Evolutionary conservation across 164 flowering plant species (phyloP).

Genomic region (Paratinospora sagittata): DNA sequence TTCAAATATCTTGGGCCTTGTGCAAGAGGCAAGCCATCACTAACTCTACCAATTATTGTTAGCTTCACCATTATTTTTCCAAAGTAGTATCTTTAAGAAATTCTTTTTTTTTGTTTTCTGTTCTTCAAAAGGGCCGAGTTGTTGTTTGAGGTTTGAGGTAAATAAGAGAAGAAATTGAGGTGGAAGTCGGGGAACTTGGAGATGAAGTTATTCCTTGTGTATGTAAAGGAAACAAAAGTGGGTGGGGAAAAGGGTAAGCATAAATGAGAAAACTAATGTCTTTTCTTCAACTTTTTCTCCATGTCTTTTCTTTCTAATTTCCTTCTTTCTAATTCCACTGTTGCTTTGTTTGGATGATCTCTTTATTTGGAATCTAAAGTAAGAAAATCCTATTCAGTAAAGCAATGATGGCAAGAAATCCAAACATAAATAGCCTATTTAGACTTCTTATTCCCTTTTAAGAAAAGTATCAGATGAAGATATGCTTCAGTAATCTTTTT

Average conservation of each 20-base stretch:
- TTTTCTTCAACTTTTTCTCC: no score
- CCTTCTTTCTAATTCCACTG: no score
- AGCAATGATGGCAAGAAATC: no score
- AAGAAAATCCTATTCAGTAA: no score
- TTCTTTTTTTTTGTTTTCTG: no score
- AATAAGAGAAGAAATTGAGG: neutral
- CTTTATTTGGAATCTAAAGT: no score
- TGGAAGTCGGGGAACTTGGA: neutral
- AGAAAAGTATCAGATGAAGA: no score
- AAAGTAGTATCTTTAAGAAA: neutral
- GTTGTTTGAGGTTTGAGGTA: neutral
- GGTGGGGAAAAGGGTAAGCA: neutral
- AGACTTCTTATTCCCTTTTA: no score
- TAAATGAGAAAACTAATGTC: no score
- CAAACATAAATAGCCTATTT: no score
- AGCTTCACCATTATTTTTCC: slow-evolving; percentile 43
- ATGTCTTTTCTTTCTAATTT: neutral
- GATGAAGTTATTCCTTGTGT: slow-evolving; percentile 5
- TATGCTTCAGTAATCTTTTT: no score
- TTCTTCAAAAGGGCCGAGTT: neutral
- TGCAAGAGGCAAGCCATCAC: slow-evolving; percentile 46
- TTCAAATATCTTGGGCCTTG: slow-evolving; percentile 26
- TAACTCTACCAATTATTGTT: slow-evolving; percentile 45
- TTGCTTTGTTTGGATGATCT: no score
- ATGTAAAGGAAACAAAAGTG: neutral